These are phyloP conservation scores for Cladosporium phlei DNA, from an alignment of 2,329 filamentous ascomycete genomes.

Conservation along the genomic window DNA sequence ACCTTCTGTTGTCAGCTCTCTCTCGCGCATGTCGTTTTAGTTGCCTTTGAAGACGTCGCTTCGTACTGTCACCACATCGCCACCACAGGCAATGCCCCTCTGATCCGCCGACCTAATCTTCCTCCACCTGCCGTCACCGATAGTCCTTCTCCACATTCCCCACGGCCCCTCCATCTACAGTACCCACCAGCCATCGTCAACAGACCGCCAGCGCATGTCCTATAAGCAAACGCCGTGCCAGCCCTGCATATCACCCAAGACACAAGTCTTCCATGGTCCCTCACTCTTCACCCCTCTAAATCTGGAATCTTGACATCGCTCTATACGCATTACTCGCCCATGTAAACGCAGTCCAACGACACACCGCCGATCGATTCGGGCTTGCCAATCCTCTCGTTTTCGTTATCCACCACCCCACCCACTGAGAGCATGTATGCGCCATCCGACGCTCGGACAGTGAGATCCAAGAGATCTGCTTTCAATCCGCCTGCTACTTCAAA, in stretches of 20 bases:
- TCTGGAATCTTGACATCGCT: background rate
- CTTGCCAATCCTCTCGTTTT: too few species aligned
- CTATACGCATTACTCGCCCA: background rate
- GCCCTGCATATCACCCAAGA: background rate
- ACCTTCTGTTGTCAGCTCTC: background rate
- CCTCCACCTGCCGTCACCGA: slow-evolving; percentile 5
- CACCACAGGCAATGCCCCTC: too few species aligned
- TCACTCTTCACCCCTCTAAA: background rate
- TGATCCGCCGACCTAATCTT: too few species aligned
- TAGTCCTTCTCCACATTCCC: slow-evolving; percentile 3
- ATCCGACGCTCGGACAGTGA: slow-evolving; percentile 16
- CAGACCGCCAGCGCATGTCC: slow-evolving; percentile 10
- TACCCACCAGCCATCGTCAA: slow-evolving; percentile 12
- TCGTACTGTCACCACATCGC: too few species aligned
- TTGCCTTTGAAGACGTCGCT: too few species aligned
- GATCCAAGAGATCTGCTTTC: slow-evolving; percentile 19
- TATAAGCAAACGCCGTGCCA: background rate
- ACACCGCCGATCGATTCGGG: background rate
- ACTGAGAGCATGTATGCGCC: slow-evolving; percentile 10
- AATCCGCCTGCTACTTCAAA: slow-evolving; percentile 12
- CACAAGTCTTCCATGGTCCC: background rate
- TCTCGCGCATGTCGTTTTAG: too few species aligned
- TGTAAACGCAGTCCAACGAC: slow-evolving; percentile 6
- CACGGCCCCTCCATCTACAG: slow-evolving; percentile 1
- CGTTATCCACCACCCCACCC: too few species aligned